Conservation (phyloP, 108 stramenopile species). For the Conticribra weissflogii region DNA sequence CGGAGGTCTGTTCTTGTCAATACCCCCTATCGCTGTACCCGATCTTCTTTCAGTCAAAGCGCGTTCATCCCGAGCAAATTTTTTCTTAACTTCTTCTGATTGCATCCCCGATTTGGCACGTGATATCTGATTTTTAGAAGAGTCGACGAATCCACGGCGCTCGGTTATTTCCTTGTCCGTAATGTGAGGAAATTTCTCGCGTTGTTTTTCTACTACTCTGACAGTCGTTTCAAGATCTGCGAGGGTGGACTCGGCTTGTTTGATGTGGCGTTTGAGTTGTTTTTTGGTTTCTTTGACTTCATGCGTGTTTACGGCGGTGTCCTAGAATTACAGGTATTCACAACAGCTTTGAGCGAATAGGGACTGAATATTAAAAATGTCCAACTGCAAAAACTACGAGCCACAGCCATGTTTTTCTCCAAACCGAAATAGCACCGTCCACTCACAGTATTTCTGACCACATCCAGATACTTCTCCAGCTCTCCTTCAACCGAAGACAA, state of each 20-base stretch:
- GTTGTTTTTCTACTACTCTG: constrained; percentile 63
- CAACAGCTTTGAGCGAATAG: too few relatives aligned
- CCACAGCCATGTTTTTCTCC: too few relatives aligned
- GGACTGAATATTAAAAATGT: too few relatives aligned
- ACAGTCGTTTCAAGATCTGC: constrained; percentile 74
- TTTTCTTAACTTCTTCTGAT: constrained; percentile 64
- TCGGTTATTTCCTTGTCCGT: constrained; percentile 61
- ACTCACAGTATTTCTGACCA: constrained; percentile 77
- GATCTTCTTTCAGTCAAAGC: constrained; percentile 60
- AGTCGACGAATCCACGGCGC: constrained; percentile 60
- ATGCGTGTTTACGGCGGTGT: constrained; percentile 76
- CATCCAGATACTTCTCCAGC: constrained; percentile 56
- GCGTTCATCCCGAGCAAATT: constrained; percentile 69
- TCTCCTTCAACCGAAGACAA: constrained; percentile 64
- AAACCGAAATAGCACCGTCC: too few relatives aligned
- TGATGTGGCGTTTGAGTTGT: constrained; percentile 74
- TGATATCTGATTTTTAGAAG: constrained; percentile 57
- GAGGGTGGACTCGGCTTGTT: constrained; percentile 74
- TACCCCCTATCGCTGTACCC: constrained; percentile 4
- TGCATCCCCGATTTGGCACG: constrained; percentile 63
- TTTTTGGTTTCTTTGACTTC: constrained; percentile 76
- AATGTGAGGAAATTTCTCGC: constrained; percentile 74
- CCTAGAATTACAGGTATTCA: too few relatives aligned
- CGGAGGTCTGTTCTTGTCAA: constrained; percentile 7
- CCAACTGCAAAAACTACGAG: constrained; percentile 8